Evolutionary conservation across 495 filamentous ascomycete species (phyloP).

Genomic region (Penicillium crystallinum): DNA sequence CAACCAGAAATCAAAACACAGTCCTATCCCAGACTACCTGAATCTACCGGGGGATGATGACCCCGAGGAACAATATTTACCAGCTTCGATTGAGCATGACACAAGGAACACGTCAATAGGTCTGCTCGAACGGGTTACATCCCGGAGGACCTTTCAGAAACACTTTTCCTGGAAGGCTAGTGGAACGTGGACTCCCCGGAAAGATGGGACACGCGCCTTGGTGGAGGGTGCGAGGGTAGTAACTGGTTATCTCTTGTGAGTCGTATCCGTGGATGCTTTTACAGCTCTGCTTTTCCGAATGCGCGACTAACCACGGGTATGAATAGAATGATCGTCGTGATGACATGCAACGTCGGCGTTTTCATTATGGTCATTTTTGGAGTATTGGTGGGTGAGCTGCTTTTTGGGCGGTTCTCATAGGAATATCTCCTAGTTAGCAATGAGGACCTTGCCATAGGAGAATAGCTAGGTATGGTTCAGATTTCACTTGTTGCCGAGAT

Average conservation of each 20-base stretch:
- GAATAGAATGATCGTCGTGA: constrained; percentile 17
- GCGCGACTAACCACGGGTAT: background rate
- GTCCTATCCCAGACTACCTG: constrained; percentile 10
- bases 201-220: constrained; percentile 5
- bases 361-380: constrained; percentile 12
- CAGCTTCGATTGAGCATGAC: background rate
- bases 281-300: background rate
- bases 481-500: too few species aligned
- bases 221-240: constrained; percentile 9
- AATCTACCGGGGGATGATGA: background rate
- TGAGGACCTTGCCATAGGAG: constrained; percentile 7
- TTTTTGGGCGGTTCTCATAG: constrained; percentile 8
- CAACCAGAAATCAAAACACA: constrained; percentile 9
- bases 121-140: background rate
- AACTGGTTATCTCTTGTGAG: constrained; percentile 15
- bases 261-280: background rate
- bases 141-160: background rate
- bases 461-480: too few species aligned
- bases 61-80: background rate
- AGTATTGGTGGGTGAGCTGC: constrained; percentile 9
- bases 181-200: constrained; percentile 5
- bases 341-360: constrained; percentile 19
- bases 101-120: background rate
- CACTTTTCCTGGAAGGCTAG: constrained; percentile 6
- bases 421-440: constrained; percentile 7